Evolutionary conservation across 371 early-diverging fungal genomes (phyloP).

Genomic region (Fennellomyces sp.): DNA sequence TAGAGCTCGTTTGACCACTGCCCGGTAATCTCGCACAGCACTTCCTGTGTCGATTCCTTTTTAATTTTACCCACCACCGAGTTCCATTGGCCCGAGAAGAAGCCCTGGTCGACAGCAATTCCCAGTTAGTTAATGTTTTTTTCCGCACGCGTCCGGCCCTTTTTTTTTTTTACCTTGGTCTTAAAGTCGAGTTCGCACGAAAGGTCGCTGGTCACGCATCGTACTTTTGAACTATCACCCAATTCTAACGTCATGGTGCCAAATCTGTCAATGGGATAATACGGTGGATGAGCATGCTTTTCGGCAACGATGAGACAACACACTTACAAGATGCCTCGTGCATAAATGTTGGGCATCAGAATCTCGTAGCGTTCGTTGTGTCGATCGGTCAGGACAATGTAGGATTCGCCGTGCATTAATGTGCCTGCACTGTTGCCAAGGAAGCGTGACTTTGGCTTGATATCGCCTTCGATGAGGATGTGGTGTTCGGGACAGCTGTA

Average conservation of each 20-base stretch:
- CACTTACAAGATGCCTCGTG: constrained; percentile 73
- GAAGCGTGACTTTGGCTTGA: constrained; percentile 90
- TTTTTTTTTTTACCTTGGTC: constrained; percentile 70
- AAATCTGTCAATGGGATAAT: constrained; percentile 32
- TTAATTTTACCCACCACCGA: constrained; percentile 83
- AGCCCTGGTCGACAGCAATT: constrained; percentile 62
- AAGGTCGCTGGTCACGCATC: constrained; percentile 77
- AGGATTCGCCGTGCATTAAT: constrained; percentile 80
- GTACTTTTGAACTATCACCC: constrained; percentile 81
- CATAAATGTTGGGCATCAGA: constrained; percentile 92
- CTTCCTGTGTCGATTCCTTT: constrained; percentile 76
- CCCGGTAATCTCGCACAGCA: constrained; percentile 78
- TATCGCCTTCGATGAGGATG: constrained; percentile 80
- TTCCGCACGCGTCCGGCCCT: no score
- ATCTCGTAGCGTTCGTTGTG: constrained; percentile 79
- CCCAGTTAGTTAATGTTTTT: not conserved
- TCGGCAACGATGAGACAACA: not conserved
- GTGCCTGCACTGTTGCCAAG: constrained; percentile 95
- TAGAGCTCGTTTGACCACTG: constrained; percentile 83
- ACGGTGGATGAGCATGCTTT: no score
- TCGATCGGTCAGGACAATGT: constrained; percentile 65
- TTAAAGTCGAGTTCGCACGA: constrained; percentile 89
- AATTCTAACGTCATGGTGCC: constrained; percentile 96
- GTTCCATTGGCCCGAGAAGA: constrained; percentile 82
- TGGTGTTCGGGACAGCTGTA: constrained; percentile 83